Percentiles rank a stretch among this genome's conserved stretches.
phyloP scores from a whole-genome alignment of 768 basidiomycete species.

The Mycena epipterygia region DNA sequence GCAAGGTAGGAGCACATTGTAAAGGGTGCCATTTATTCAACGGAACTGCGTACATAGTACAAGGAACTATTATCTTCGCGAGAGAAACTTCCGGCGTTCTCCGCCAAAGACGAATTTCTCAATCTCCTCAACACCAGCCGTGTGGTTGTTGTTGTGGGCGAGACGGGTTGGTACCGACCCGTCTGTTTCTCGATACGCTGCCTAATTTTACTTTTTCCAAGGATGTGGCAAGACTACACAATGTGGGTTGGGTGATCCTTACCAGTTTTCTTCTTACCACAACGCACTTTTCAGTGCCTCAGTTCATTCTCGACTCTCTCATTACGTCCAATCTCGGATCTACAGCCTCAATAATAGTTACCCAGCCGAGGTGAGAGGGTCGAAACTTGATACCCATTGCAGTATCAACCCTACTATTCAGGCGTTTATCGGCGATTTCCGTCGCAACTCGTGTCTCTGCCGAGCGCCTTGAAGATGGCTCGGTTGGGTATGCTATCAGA shows the following conservation, averaged over 20 bases:
- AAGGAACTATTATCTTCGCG: slow-evolving; percentile 67
- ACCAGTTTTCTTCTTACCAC: slow-evolving; percentile 1
- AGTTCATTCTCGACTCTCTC: slow-evolving; percentile 89
- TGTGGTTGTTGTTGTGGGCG: slow-evolving; percentile 90
- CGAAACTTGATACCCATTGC: background rate
- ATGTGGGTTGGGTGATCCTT: slow-evolving; percentile 53
- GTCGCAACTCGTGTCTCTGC: slow-evolving; percentile 89
- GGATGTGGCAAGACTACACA: slow-evolving; percentile 96
- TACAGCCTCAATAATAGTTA: slow-evolving; percentile 82
- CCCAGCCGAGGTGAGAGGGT: slow-evolving; percentile 73
- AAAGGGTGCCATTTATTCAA: background rate
- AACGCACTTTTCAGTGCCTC: slow-evolving; percentile 70
- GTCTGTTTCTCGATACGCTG: background rate
- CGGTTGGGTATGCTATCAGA: slow-evolving; percentile 90
- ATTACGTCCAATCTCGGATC: slow-evolving; percentile 74
- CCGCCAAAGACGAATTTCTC: slow-evolving; percentile 74
- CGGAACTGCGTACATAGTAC: slow-evolving; percentile 55
- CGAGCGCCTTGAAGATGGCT: slow-evolving; percentile 82
- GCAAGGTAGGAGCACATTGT: slow-evolving; percentile 43
- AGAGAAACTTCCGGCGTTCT: slow-evolving; percentile 82
- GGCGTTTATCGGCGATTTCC: slow-evolving; percentile 77
- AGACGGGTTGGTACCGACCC: slow-evolving; percentile 71
- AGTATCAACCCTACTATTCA: background rate
- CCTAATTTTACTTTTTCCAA: slow-evolving; percentile 35
- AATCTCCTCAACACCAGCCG: slow-evolving; percentile 66